Evolutionary conservation across 768 basidiomycete species (phyloP), one percentile per base, ranked within the genome.

Genomic region (Lyophyllum shimeji): DNA sequence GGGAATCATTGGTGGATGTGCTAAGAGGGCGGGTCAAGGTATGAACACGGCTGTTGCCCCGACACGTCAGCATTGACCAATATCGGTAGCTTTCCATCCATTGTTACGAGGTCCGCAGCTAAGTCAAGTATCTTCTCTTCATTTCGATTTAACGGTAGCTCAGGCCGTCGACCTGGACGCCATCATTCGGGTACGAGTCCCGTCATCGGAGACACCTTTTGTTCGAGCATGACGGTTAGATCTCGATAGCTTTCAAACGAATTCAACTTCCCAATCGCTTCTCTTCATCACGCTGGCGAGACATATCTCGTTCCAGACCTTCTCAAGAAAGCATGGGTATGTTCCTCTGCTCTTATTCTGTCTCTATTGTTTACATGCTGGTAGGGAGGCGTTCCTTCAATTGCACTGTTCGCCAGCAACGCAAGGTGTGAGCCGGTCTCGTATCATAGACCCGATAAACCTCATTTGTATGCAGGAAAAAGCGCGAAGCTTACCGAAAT

Each of bases 201-300:
- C 25, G 33, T 17, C 12, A 21, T 11, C 17, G 13, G 9, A 20
- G 0, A 33, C 8, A 17, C 1, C 37, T 7, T 17, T 13, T 31
- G 7, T 17, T 53, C 46, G 29, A 18, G 43, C 15, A 27, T 24
- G 17, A 13, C 21, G 21, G 39, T 13, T 50, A 11, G 29, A 27
- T 20, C 2, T 27, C 1, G 15, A 2, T 53, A 90, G 78, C 74
- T 93, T 2, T 83, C 89, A 9, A 90, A 93, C 68, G 90, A 93
- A 60, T 93, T 92, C 74, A 74, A 89, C 57, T 90, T 90, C 71
- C 81, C 85, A 0, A 74, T 91, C 34, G 82, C 89, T 0, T 85
- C 86, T 0, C 83, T 90, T 70, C 90, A 91, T 62, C 90, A 92
- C 60, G 89, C 90, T 0, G 84, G 85, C 40, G 89, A 92, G 61